These are phyloP conservation scores for Lentinus tigrinus DNA, from an alignment of 768 basidiomycete species.

Conservation along the genomic window DNA sequence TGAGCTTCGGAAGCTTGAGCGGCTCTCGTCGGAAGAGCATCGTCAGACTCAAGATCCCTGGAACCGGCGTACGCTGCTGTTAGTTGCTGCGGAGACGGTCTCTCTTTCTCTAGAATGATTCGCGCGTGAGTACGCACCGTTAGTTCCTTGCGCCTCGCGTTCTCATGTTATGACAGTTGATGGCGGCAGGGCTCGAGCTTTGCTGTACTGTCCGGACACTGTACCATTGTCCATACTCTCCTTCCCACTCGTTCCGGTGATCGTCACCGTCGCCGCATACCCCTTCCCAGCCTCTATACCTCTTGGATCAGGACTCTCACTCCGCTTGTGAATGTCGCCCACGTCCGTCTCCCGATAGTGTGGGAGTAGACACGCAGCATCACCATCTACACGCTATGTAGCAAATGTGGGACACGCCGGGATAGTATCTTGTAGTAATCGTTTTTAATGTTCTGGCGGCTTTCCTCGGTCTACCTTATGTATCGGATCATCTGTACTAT, in stretches of 20 bases:
- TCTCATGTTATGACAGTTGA: constrained; percentile 2
- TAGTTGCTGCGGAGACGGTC: constrained; percentile 29
- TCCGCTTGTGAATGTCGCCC: constrained; percentile 16
- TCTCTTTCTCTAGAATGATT: not conserved
- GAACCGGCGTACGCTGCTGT: constrained; percentile 58
- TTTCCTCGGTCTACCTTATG: too few species aligned
- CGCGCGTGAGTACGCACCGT: constrained; percentile 9
- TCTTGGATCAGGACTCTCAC: constrained; percentile 12
- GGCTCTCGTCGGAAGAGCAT: constrained; percentile 56
- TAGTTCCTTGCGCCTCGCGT: not conserved
- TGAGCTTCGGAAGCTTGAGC: constrained; percentile 83
- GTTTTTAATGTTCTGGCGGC: constrained; percentile 13
- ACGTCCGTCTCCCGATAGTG: not conserved
- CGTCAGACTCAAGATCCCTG: constrained; percentile 63
- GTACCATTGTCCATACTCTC: not conserved
- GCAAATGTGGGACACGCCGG: not conserved
- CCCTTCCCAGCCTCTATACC: constrained; percentile 18
- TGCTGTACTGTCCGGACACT: not conserved
- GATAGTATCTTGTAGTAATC: constrained; percentile 17
- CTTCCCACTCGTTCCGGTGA: constrained; percentile 12
- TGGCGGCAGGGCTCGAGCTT: not conserved
- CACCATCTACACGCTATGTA: constrained; percentile 1
- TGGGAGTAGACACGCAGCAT: constrained; percentile 8
- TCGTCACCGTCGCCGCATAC: constrained; percentile 15
- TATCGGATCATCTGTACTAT: constrained; percentile 21